Evolutionary conservation across 306 rosid genomes (phyloP).

Genomic region (Casuarina equisetifolia): DNA sequence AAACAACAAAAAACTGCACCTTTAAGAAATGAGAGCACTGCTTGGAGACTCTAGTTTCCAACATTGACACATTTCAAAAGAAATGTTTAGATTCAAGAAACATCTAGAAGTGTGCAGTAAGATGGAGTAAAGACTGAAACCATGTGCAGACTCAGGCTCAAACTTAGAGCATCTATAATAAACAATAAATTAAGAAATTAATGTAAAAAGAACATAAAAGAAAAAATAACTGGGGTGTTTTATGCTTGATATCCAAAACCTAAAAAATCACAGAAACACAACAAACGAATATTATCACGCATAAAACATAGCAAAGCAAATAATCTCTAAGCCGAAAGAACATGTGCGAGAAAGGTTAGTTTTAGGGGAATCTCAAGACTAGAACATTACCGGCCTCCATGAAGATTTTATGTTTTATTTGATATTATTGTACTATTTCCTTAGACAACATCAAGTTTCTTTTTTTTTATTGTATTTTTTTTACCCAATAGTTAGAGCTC

Average conservation of each 20-base stretch:
- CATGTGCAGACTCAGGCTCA: neutral
- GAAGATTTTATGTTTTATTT: too few species aligned
- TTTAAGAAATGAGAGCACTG: too few species aligned
- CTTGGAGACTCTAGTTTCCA: slow-evolving; percentile 12
- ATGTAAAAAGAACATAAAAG: neutral
- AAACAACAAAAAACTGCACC: neutral
- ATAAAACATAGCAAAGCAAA: neutral
- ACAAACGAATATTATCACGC: neutral
- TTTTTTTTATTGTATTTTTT: too few species aligned
- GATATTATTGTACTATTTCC: too few species aligned
- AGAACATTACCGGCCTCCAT: too few species aligned
- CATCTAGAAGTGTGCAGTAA: slow-evolving; percentile 5
- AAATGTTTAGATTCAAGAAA: neutral
- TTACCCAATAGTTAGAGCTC: too few species aligned
- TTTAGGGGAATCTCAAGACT: neutral
- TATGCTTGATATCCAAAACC: neutral
- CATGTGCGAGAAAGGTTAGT: neutral
- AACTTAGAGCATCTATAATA: neutral
- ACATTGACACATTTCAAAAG: slow-evolving; percentile 9
- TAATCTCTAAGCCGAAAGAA: neutral
- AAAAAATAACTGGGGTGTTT: neutral
- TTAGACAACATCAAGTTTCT: too few species aligned
- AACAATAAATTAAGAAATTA: neutral
- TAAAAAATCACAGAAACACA: neutral
- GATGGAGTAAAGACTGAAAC: neutral